Evolutionary conservation across 768 basidiomycete species (phyloP).

Genomic region (Coprinopsis sp.): DNA sequence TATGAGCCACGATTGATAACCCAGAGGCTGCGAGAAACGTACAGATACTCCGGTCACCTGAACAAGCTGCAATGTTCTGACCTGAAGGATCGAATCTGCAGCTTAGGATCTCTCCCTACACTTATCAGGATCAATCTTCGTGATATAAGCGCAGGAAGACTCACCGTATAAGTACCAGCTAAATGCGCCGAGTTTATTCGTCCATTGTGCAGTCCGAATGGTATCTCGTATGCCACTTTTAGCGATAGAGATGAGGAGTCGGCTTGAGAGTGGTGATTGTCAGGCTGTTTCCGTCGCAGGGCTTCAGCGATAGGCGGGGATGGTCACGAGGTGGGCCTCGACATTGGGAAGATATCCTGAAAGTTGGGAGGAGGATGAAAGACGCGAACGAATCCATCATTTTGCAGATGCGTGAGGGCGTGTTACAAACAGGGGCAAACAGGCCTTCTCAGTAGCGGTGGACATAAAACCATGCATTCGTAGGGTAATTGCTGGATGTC

Average conservation of each 20-base stretch:
- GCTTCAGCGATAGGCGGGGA: conserved; percentile 37
- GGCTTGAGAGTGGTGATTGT: conserved; percentile 48
- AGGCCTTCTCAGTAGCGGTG: too few species aligned
- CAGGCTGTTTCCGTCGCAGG: conserved; percentile 60
- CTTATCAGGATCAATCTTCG: neutral
- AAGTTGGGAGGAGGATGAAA: neutral
- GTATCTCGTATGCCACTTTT: conserved; percentile 75
- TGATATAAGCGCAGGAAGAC: conserved; percentile 18
- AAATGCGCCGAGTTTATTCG: conserved; percentile 84
- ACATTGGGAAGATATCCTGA: too few species aligned
- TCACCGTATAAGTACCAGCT: conserved; percentile 79
- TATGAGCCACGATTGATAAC: neutral
- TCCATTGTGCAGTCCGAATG: conserved; percentile 81
- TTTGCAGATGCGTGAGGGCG: too few species aligned
- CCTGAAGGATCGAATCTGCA: conserved; percentile 94
- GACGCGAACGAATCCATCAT: neutral
- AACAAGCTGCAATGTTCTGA: conserved; percentile 89
- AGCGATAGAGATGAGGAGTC: conserved; percentile 73
- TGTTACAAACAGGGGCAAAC: too few species aligned
- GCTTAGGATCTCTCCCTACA: conserved; percentile 67
- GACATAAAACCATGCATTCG: too few species aligned
- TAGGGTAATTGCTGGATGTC: too few species aligned
- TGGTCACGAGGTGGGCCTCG: conserved; percentile 65
- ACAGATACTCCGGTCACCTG: conserved; percentile 88
- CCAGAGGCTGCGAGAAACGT: conserved; percentile 29